Evolutionary conservation across 148 eudicot species (phyloP).

Genomic region (Rhododendron griersonianum): DNA sequence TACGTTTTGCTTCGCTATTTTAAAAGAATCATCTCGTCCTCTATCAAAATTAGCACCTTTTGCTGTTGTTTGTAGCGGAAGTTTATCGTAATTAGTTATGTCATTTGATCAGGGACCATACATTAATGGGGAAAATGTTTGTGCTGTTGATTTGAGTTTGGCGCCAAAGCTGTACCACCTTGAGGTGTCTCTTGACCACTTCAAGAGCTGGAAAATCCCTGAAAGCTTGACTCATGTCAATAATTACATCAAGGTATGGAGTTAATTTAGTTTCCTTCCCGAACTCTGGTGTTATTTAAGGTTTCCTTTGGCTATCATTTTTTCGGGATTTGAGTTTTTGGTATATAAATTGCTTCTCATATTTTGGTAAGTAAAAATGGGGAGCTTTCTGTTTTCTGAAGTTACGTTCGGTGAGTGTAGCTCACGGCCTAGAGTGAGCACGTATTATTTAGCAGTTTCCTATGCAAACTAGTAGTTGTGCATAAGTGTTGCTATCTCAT

Average conservation of each 20-base stretch:
- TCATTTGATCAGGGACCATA: conserved; percentile 34
- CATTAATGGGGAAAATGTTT: conserved; percentile 55
- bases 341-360: background rate
- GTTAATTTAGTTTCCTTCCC: background rate
- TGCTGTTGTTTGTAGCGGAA: background rate
- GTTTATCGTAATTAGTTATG: background rate
- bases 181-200: conserved; percentile 76
- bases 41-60: background rate
- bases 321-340: background rate
- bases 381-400: background rate
- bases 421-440: background rate
- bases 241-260: conserved; percentile 46
- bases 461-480: background rate
- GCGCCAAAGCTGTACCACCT: conserved; percentile 89
- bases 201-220: conserved; percentile 76
- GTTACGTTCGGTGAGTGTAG: background rate
- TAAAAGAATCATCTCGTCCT: background rate
- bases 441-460: background rate
- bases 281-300: background rate
- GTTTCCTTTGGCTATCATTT: background rate
- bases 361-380: background rate
- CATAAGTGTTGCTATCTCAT: background rate
- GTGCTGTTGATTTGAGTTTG: conserved; percentile 83
- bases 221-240: conserved; percentile 47
- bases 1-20: conserved; percentile 15